Evolutionary conservation across 768 basidiomycete genomes (phyloP), one percentile per base, ranked within the genome.

Genomic region (Suillus clintonianus): DNA sequence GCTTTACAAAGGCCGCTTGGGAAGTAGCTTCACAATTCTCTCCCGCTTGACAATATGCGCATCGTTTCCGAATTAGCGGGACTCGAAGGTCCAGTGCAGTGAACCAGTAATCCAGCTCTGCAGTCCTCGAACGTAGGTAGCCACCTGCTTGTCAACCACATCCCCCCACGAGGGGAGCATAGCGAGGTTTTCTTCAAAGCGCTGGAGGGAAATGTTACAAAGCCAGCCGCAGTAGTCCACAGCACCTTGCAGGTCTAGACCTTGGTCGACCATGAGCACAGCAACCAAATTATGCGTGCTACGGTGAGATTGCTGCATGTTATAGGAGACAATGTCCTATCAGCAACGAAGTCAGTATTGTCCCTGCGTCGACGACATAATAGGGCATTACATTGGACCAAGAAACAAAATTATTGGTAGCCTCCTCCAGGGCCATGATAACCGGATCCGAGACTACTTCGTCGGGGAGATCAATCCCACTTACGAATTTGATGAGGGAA

Each of bases 311-410:
- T 91, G 90, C 70, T 91, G 90, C 53, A 85, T 84, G 64, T 90
- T 90, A 74, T 89, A 92, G 1, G 89, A 91, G 71, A 89, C 88
- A 42, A 90, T 87, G 65, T 91, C 89, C 89, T 90, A 2, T 5
- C 2, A 22, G 14, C 17, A 58, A 6, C 8, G 5, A 62, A 70
- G 3, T 57, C 24, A 57, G 24, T 11, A 57, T 17, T 65, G 54
- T 19, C 17, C 32, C 41, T 0, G 17, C 30, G n/a, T 17, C 5
- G 7, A 61, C 36, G 48, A 32, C 10, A 72, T 57, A 62, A 19
- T 62, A 42, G 7, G 51, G 60, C 45, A 66, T 64, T 64, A 78
- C 82, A 57, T 83, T 83, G 47, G 78, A 81, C 79, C 82, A 83
- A 10, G 80, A 80, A 54, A 87, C 78, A 56, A 85, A 73, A 60